Base-by-base conservation (phyloP, 192 early-diverging fungal species). In the Mortierella claussenii region DNA sequence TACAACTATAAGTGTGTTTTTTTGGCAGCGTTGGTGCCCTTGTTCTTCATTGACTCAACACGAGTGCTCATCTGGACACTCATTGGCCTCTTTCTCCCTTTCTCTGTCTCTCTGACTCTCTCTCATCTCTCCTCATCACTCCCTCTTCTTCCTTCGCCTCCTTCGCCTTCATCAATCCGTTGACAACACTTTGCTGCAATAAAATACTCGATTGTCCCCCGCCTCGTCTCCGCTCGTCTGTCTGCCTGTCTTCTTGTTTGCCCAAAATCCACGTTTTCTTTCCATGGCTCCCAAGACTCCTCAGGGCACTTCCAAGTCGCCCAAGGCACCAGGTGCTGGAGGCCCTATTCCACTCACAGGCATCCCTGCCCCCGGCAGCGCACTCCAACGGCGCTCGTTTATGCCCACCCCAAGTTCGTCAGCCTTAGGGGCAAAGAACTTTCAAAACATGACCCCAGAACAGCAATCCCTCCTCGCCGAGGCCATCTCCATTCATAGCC, bases 401-500 rank as follows among this genome's bases (percentile, higher is more conserved):
- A 23, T 48, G 27, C 48, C 76, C 7, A 40, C 60, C 12, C n/a
- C n/a, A n/a, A 10, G 43, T 20, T 44, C 56, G 15, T 52, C 67
- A 8, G n/a, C 61, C 20, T 31, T 33, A 42, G 42, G 48, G 28
- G 36, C 45, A 53, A 66, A 57, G 43, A 46, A 24, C 46, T 54
- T 68, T 44, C 51, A 67, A 26, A 69, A 66, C 20, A 61, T 80
- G 42, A 69, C 79, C 11, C 61, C 61, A 34, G 79, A 80, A 60
- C 69, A 80, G 30, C 69, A 80, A 68, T 47, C 69, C 11, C 56
- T 74, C 36, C 58, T 76, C n/a, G 61, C 67, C 18, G 71, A 75
- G 28, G 79, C 71, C 46, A 76, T 80, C 60, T 65, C 65, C 37
- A 63, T 53, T 36, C 71, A 71, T 36, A 68, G 31, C 24, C 69